Base-by-base conservation (phyloP, 495 filamentous ascomycete species). In the Lentithecium fluviatile region DNA sequence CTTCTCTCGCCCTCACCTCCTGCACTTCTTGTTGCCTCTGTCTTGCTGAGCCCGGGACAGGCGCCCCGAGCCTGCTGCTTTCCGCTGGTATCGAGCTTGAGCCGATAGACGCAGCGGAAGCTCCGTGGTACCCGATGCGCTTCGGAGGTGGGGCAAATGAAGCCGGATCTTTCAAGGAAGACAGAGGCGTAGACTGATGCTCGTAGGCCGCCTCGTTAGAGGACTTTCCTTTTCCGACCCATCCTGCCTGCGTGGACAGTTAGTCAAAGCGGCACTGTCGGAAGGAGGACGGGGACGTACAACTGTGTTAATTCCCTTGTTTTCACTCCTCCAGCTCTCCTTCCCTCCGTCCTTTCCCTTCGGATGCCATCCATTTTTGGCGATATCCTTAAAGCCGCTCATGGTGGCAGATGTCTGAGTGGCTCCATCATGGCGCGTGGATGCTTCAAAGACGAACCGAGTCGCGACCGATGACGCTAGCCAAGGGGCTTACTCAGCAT, bases 131-230 rank as follows among this genome's bases (percentile, higher is more conserved):
- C 42, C 79, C 80, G 66, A 80, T 71, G 61, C 83, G 80, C 62
- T 87, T 95, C 3, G 93, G 93, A 20, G 93, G 93, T 34, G 93
- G 90, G 2, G 82, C 90, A 71, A 98, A 97, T 12, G 85, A 80
- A 0, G 83, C 71, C 1, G 94, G 93, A 71, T 98, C 94, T 67
- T 87, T 86, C 19, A 98, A 78, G 1, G 87, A 79, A 3, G 85
- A 81, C n/a, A 95, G 71, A 1, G 94, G 93, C 5, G 78, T 76
- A 17, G 90, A 83, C 62, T 82, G 75, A 68, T 87, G 80, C 17
- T 68, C 65, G 38, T 77, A 21, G 11, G 62, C 74, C 64, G 62
- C 67, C 26, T 45, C 71, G 65, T 38, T 75, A 50, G 49, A 77
- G 54, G 53, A 75, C 72, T 76, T 82, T 74, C 78, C 64, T 38